Base-by-base conservation (phyloP, 208 protist species). In the Vickermania ingenoplastis region DNA sequence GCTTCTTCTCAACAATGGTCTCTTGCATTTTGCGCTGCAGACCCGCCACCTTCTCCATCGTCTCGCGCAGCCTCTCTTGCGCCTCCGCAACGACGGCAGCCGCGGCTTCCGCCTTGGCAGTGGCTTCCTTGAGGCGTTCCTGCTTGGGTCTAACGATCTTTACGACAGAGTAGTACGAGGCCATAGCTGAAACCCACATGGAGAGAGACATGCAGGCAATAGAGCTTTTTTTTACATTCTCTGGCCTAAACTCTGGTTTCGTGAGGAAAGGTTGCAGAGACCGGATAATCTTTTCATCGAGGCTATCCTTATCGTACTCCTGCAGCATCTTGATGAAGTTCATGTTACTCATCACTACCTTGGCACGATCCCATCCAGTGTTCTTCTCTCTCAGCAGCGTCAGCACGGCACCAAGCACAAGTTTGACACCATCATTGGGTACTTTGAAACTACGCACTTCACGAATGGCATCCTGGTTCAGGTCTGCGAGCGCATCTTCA, bases 121-220 rank as follows among this genome's bases (percentile, higher is more conserved):
- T 87, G 1, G 87, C 92, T 71, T 88, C 78, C 14, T 77, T 81
- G 27, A 95, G 74, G 1, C 77, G 63, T 50, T 77, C 66, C 30
- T 83, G 71, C 77, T 96, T 94, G 21, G 93, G 91, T 2, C 69
- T 80, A n/a, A 97, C 84, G 0, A 94, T 82, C 65, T 95, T 94
- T 29, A 89, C 79, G 21, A 98, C 92, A 45, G 95, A 80, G 65
- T 93, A 87, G 77, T 98, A 99, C 61, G 88, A 92, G 69, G 97
- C 88, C 61, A 97, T 97, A 23, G 96, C 96, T 24, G 87, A 61
- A 49, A 93, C 89, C 97, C 97, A 99, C 81, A 94, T 83, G 41
- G 94, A 93, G 2, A 99, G 82, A 7, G 91, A 96, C 57, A 85
- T 91, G 63, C 93, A 95, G 27, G 97, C 97, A 67, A 84, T 86